phyloP scores from a whole-genome alignment of 805 yeast species.

The Ogataea methanolica region DNA sequence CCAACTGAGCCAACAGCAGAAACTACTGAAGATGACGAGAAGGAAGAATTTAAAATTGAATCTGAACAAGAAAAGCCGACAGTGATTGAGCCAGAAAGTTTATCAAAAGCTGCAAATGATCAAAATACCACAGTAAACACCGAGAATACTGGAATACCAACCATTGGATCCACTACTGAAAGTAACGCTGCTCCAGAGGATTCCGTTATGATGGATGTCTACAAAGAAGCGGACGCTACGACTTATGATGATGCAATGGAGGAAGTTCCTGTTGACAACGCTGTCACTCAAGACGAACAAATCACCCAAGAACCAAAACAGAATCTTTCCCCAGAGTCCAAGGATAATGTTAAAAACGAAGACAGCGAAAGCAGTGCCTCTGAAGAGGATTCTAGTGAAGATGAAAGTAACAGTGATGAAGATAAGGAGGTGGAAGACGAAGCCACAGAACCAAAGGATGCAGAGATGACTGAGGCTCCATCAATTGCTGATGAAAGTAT shows the following conservation, averaged over 20 bases:
- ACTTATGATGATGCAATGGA: background rate
- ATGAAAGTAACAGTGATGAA: conserved; percentile 5
- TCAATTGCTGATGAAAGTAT: background rate
- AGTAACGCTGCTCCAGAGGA: background rate
- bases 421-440: conserved; percentile 25
- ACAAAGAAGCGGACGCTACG: background rate
- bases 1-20: background rate
- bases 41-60: background rate
- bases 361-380: conserved; percentile 1
- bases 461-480: background rate
- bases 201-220: background rate
- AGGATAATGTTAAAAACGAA: background rate
- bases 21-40: background rate
- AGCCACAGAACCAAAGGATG: conserved; percentile 2
- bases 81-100: background rate
- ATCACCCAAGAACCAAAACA: background rate
- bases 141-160: background rate
- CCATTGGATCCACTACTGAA: background rate
- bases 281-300: background rate
- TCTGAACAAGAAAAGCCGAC: background rate
- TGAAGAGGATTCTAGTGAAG: background rate
- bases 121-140: background rate
- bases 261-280: background rate
- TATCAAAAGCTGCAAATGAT: no score
- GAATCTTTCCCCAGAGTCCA: background rate